These are phyloP conservation scores for Ophiostoma sp. DNA, from an alignment of 2,329 filamentous ascomycete species.

Conservation along the genomic window DNA sequence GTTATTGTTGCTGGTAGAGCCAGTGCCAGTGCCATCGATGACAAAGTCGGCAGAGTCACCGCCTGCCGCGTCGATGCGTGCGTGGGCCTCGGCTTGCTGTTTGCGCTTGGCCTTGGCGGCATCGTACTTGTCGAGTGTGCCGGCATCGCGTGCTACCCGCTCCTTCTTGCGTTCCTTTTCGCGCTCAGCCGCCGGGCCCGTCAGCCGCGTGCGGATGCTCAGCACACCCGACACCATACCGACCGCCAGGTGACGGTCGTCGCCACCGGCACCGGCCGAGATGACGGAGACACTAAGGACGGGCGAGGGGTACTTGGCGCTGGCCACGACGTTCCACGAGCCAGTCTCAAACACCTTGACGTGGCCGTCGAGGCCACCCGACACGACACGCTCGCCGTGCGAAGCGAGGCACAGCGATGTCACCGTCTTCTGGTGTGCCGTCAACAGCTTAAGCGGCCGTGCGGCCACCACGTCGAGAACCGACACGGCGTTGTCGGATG, in stretches of 20 bases:
- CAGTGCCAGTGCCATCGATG: conserved; percentile 55
- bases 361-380: conserved; percentile 89
- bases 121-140: conserved; percentile 76
- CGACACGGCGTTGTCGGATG: conserved; percentile 82
- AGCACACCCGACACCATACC: conserved; percentile 94
- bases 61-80: conserved; percentile 71
- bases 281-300: conserved; percentile 83
- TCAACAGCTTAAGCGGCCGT: conserved; percentile 80
- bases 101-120: conserved; percentile 70
- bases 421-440: conserved; percentile 97
- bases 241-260: conserved; percentile 91
- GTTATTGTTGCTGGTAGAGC: conserved; percentile 49
- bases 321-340: conserved; percentile 94
- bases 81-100: conserved; percentile 47
- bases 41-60: conserved; percentile 72
- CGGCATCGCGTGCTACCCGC: conserved; percentile 73
- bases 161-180: conserved; percentile 44
- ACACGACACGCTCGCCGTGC: conserved; percentile 76
- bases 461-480: conserved; percentile 92
- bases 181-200: conserved; percentile 28
- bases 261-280: conserved; percentile 62
- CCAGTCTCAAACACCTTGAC: conserved; percentile 96
- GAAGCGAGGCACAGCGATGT: conserved; percentile 83
- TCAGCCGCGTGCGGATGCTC: conserved; percentile 32
- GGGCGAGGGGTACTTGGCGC: conserved; percentile 88